A percentile compares a stretch with the other conserved stretches of the same genome.
phyloP scores from a whole-genome alignment of 257 asterid species.

The Primulina huaijiensis region DNA sequence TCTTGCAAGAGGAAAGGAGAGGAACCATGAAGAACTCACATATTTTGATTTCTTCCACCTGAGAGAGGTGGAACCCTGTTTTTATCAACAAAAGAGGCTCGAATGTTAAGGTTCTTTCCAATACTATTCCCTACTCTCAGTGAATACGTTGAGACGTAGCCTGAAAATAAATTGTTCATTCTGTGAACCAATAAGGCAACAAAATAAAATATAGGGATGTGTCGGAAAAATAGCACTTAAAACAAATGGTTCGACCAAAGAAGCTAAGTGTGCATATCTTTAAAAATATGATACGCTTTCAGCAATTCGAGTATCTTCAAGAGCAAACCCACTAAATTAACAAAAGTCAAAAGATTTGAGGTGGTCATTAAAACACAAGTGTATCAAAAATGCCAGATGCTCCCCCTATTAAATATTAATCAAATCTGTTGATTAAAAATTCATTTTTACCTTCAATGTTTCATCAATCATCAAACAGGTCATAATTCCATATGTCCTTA shows the following conservation, averaged over 20 bases:
- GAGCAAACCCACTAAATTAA: slow-evolving; percentile 16
- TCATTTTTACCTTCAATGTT: slow-evolving; percentile 16
- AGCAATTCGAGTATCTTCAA: slow-evolving; percentile 17
- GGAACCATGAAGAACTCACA: slow-evolving; percentile 40
- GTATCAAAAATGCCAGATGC: slow-evolving; percentile 2
- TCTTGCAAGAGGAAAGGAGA: background rate
- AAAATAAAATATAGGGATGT: background rate
- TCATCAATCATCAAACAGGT: slow-evolving; percentile 25
- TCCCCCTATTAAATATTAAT: slow-evolving; percentile 16
- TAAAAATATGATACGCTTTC: slow-evolving; percentile 19
- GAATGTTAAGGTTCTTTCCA: slow-evolving; percentile 36
- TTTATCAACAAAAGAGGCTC: slow-evolving; percentile 33
- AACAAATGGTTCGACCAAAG: slow-evolving; percentile 2
- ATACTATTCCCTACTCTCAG: slow-evolving; percentile 30
- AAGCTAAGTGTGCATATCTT: slow-evolving; percentile 14
- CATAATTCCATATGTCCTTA: background rate
- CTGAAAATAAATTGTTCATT: slow-evolving; percentile 41
- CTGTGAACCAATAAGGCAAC: background rate
- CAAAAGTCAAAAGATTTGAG: slow-evolving; percentile 12
- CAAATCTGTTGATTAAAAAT: slow-evolving; percentile 18
- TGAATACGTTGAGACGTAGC: slow-evolving; percentile 41
- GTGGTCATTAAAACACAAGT: slow-evolving; percentile 2
- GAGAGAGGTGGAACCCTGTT: slow-evolving; percentile 35
- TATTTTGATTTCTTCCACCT: slow-evolving; percentile 34
- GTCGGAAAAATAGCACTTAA: background rate